phyloP scores from a whole-genome alignment of 768 basidiomycete species.

The Cystobasidium onofrii region DNA sequence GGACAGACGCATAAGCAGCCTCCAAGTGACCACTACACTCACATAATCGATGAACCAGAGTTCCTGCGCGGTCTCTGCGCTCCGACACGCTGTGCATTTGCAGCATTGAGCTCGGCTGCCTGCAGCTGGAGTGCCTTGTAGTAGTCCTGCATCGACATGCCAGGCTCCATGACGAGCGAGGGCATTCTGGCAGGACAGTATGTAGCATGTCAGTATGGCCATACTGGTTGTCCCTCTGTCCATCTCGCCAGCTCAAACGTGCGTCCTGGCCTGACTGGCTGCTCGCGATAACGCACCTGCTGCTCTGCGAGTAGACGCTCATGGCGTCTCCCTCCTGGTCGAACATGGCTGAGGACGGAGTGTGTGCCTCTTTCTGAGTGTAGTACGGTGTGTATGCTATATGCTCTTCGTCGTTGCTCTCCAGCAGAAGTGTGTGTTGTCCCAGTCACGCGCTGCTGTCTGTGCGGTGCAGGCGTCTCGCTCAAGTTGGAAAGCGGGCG shows the following conservation, averaged over 20 bases:
- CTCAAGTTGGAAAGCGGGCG: not conserved
- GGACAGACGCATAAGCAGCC: too few relatives aligned
- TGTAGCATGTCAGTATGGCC: not conserved
- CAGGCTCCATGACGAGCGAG: conserved; percentile 29
- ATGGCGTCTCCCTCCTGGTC: conserved; percentile 10
- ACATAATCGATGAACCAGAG: conserved; percentile 21
- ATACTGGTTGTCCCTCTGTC: too few relatives aligned
- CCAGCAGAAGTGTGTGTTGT: not conserved
- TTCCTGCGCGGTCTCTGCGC: not conserved
- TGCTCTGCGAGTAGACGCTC: conserved; percentile 5
- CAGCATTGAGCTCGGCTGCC: not conserved
- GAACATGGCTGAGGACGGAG: not conserved
- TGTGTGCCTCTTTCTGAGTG: not conserved
- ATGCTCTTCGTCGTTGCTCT: not conserved
- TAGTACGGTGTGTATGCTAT: not conserved
- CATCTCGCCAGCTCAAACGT: not conserved
- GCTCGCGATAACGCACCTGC: conserved; percentile 1
- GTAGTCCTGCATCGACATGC: conserved; percentile 21
- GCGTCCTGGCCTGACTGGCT: too few relatives aligned
- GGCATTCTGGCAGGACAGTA: conserved; percentile 5
- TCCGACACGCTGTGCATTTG: not conserved
- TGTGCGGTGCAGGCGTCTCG: not conserved
- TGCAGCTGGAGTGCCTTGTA: conserved; percentile 11
- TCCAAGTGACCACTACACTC: too few relatives aligned
- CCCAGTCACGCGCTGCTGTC: not conserved